Base-by-base conservation (phyloP, 2,329 filamentous ascomycete species). In the Xylariales sp. region DNA sequence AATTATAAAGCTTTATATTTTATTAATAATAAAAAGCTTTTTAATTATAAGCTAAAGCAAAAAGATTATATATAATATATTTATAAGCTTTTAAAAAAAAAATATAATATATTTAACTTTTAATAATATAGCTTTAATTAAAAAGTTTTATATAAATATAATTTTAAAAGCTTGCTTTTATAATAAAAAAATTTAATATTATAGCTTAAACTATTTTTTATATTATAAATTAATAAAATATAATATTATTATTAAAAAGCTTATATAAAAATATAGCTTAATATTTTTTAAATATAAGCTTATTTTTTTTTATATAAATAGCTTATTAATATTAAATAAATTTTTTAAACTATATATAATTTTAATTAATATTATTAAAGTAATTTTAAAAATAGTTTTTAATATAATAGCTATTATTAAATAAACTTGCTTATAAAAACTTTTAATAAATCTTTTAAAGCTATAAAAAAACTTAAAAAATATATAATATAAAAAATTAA, bases 221-320 rank as follows among this genome's bases (percentile, higher is more conserved):
- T 23, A 23, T 23, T 23, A 23, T 23, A 23, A 23, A 2, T 23
- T 23, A 23, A 23, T 23, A 23, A 23, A 23, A 2, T 23, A 23
- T 23, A 54, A 23, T 23, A 41, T 39, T 4, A 5, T 54, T n/a
- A 5, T 54, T 39, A 39, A 39, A 54, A 18, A 14, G 5, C 14
- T 53, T 18, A 53, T 53, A 36, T 36, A 39, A 54, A 54, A 39
- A 39, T 41, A 41, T 23, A 54, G 41, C 34, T 28, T 54, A 54
- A 9, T 54, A 39, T 54, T 54, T 54, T 54, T 54, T 39, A 39
- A 54, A 54, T 54, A 54, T 54, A 54, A 54, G 34, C 34, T 54
- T 39, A 54, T 54, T 23, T 1, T 39, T 18, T 23, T 5, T 54
- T 54, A 54, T 54, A 23, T 54, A 39, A 54, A 10, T 39, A 23